These are phyloP conservation scores for Rhexocercosporidium sp. DNA, from an alignment of 2,329 filamentous ascomycete genomes.

Conservation along the genomic window DNA sequence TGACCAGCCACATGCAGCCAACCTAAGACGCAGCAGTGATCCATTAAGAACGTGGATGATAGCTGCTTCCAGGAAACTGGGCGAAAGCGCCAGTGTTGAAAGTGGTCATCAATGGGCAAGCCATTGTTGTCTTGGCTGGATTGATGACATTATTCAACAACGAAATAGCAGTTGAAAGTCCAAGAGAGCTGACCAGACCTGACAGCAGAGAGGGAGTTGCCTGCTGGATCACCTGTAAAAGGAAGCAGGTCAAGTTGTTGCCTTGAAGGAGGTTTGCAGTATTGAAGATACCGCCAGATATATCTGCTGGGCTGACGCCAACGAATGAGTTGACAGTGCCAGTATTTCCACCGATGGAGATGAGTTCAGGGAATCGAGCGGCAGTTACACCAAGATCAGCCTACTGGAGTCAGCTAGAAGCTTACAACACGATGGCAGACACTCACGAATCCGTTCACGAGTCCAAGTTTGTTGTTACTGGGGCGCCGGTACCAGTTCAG, in stretches of 20 bases:
- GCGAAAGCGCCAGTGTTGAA: conserved; percentile 23
- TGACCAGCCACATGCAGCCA: background rate
- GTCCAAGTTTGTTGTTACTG: background rate
- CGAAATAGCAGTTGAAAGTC: conserved; percentile 6
- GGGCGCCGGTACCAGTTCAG: conserved; percentile 29
- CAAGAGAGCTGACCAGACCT: background rate
- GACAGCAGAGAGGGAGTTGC: conserved; percentile 7
- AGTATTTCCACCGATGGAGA: conserved; percentile 55
- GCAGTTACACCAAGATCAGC: conserved; percentile 48
- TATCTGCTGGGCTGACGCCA: conserved; percentile 49
- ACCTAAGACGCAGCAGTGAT: background rate
- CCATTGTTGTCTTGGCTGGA: conserved; percentile 8
- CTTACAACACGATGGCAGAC: too few relatives aligned
- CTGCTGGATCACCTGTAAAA: conserved; percentile 20
- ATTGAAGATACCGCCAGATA: conserved; percentile 51
- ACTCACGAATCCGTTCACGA: conserved; percentile 13
- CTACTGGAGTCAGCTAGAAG: background rate
- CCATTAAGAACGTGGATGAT: background rate
- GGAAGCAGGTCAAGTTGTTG: conserved; percentile 54
- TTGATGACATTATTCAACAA: conserved; percentile 15
- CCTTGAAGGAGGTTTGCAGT: conserved; percentile 49
- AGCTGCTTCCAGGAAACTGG: conserved; percentile 22
- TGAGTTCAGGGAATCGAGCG: conserved; percentile 41
- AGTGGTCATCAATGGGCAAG: conserved; percentile 19
- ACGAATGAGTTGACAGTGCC: conserved; percentile 57